Percentiles rank a stretch among this genome's conserved stretches.
Conservation (phyloP, 139 green algal species). For the Chlorella ohadii region DNA sequence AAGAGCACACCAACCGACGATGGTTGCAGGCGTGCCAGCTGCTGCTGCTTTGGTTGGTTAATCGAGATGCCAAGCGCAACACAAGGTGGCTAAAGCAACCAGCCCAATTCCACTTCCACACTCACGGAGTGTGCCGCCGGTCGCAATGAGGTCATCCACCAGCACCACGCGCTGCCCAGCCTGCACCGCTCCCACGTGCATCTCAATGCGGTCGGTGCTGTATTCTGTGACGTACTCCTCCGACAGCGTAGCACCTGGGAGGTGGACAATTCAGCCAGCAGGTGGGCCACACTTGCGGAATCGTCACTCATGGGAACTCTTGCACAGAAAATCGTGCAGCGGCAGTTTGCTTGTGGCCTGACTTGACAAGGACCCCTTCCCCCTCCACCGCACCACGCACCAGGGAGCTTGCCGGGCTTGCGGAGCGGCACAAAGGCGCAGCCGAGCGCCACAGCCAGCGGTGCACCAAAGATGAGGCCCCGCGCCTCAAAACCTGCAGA, state of each 20-base stretch:
- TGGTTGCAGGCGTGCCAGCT: too few relatives aligned
- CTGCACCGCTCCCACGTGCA: slow-evolving; percentile 91
- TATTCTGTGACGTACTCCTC: slow-evolving; percentile 92
- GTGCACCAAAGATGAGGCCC: slow-evolving; percentile 98
- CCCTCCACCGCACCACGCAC: too few relatives aligned
- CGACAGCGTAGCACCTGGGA: slow-evolving; percentile 83
- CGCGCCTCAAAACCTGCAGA: slow-evolving; percentile 98
- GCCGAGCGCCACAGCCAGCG: slow-evolving; percentile 88
- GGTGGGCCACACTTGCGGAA: too few relatives aligned
- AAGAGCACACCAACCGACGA: too few relatives aligned
- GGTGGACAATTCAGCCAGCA: neutral
- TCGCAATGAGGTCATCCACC: slow-evolving; percentile 98
- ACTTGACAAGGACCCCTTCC: too few relatives aligned
- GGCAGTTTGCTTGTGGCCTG: too few relatives aligned
- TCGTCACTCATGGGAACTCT: too few relatives aligned
- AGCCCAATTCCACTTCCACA: neutral
- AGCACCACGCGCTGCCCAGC: slow-evolving; percentile 90
- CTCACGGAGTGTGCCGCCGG: slow-evolving; percentile 93
- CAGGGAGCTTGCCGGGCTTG: slow-evolving; percentile 98
- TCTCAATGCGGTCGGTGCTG: slow-evolving; percentile 95
- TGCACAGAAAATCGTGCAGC: too few relatives aligned
- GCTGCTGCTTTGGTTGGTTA: too few relatives aligned
- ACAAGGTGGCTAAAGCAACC: neutral
- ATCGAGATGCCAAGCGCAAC: too few relatives aligned
- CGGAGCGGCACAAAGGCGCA: slow-evolving; percentile 93